Percentiles rank a stretch among this genome's conserved stretches.
These are phyloP conservation scores for Hericium alpestre DNA, from an alignment of 768 basidiomycete genomes.

Conservation along the genomic window DNA sequence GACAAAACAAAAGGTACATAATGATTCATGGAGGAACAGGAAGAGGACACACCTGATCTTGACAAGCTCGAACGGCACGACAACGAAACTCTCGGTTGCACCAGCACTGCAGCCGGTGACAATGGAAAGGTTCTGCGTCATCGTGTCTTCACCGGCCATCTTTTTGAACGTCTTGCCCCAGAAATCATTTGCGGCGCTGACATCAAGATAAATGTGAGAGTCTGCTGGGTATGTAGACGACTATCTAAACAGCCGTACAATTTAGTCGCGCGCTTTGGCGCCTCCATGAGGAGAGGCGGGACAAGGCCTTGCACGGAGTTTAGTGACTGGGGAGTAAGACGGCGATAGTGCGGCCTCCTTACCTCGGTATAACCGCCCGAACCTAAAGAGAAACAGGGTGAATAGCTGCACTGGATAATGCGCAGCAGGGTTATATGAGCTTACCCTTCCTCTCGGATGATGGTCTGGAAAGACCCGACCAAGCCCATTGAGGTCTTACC, in stretches of 20 bases:
- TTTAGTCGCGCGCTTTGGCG: conserved; percentile 97
- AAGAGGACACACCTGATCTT: conserved; percentile 59
- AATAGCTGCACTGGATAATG: conserved; percentile 5
- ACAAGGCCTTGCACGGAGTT: conserved; percentile 52
- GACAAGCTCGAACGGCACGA: conserved; percentile 94
- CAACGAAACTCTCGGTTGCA: conserved; percentile 89
- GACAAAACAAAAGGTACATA: background rate
- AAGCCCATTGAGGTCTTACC: conserved; percentile 70
- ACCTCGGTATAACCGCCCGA: conserved; percentile 85
- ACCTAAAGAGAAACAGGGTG: conserved; percentile 29
- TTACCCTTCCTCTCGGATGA: conserved; percentile 87
- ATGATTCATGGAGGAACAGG: background rate
- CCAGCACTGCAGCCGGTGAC: conserved; percentile 90
- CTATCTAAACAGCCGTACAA: conserved; percentile 39
- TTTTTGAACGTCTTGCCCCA: conserved; percentile 79
- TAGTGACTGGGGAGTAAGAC: background rate
- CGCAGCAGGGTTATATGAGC: conserved; percentile 16
- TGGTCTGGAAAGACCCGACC: conserved; percentile 71
- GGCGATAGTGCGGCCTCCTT: conserved; percentile 3
- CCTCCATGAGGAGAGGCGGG: conserved; percentile 91
- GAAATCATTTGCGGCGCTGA: conserved; percentile 77
- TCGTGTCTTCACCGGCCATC: conserved; percentile 61
- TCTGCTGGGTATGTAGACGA: background rate
- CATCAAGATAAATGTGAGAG: background rate
- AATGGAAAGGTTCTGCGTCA: conserved; percentile 83